Conservation (phyloP, 192 early-diverging fungal genomes). For the Coemansia asiatica region DNA sequence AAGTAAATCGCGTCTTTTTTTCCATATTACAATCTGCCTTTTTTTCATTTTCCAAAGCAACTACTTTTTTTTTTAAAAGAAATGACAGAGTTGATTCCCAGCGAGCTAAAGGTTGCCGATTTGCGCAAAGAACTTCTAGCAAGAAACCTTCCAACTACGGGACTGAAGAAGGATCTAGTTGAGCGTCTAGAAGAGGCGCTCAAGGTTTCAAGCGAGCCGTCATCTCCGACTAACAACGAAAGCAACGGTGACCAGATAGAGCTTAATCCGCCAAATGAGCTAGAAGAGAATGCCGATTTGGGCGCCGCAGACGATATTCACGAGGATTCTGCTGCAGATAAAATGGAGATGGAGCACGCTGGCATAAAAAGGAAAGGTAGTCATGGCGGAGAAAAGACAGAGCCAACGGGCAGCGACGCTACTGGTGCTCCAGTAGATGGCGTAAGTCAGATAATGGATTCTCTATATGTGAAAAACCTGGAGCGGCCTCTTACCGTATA, state of each 20-base stretch:
- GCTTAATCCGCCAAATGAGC: constrained; percentile 26
- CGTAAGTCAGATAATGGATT: constrained; percentile 6
- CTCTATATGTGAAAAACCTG: constrained; percentile 47
- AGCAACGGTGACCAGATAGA: constrained; percentile 28
- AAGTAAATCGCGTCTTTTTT: too few species aligned
- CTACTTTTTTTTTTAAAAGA: neutral
- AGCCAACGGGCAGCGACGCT: neutral
- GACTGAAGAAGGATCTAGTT: constrained; percentile 66
- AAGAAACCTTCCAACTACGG: constrained; percentile 59
- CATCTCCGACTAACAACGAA: constrained; percentile 9
- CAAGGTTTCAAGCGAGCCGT: neutral
- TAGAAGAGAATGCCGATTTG: neutral
- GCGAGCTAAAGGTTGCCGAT: constrained; percentile 64
- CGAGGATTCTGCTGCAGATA: neutral
- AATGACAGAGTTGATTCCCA: constrained; percentile 34
- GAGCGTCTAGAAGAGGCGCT: constrained; percentile 62
- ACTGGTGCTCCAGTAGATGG: neutral
- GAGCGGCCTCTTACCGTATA: constrained; percentile 42
- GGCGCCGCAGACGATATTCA: neutral
- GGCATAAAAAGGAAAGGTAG: neutral
- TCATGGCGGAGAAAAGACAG: neutral
- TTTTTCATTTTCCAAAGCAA: too few species aligned
- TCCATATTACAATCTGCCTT: too few species aligned
- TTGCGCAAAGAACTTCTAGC: constrained; percentile 60
- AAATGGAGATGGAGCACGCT: neutral